Evolutionary conservation across 2,329 filamentous ascomycete species (phyloP).

Genomic region (Fusarium staphyleae): DNA sequence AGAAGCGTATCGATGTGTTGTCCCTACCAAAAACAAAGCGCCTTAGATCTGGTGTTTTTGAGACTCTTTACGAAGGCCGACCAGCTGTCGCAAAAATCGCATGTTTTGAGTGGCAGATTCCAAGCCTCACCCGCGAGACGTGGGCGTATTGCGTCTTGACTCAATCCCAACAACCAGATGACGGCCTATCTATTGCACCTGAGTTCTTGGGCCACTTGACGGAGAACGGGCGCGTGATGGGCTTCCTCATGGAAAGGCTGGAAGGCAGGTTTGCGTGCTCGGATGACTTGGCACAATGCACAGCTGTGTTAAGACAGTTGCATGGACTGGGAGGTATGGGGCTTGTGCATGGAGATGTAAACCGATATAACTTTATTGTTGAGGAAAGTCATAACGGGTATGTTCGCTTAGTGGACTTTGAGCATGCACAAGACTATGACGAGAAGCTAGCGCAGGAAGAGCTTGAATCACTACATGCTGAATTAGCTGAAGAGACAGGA

Average conservation of each 20-base stretch:
- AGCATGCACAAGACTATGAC: conserved; percentile 34
- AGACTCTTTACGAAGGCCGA: conserved; percentile 18
- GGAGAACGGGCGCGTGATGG: conserved; percentile 46
- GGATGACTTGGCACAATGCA: conserved; percentile 41
- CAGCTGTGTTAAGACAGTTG: conserved; percentile 38
- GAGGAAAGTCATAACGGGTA: conserved; percentile 35
- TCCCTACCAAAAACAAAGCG: conserved; percentile 30
- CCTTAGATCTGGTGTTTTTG: conserved; percentile 36
- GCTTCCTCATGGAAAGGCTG: conserved; percentile 47
- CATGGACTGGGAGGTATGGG: conserved; percentile 34
- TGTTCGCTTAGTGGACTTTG: conserved; percentile 45
- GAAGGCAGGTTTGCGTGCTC: conserved; percentile 42
- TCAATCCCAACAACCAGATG: conserved; percentile 19
- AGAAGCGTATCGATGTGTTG: conserved; percentile 36
- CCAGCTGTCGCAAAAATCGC: conserved; percentile 44
- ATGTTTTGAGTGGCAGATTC: conserved; percentile 45
- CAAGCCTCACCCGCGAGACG: conserved; percentile 42
- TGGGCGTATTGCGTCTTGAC: conserved; percentile 36
- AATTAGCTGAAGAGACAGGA: conserved; percentile 44
- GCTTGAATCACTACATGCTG: conserved; percentile 39
- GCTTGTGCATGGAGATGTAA: conserved; percentile 48
- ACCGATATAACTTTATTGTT: conserved; percentile 49
- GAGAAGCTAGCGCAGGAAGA: conserved; percentile 40
- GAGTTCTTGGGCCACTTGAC: conserved; percentile 47
- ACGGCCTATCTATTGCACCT: conserved; percentile 38